Percentiles rank a stretch among this genome's conserved stretches.
Conservation (phyloP, 306 rosid species). For the Prunus salicina region DNA sequence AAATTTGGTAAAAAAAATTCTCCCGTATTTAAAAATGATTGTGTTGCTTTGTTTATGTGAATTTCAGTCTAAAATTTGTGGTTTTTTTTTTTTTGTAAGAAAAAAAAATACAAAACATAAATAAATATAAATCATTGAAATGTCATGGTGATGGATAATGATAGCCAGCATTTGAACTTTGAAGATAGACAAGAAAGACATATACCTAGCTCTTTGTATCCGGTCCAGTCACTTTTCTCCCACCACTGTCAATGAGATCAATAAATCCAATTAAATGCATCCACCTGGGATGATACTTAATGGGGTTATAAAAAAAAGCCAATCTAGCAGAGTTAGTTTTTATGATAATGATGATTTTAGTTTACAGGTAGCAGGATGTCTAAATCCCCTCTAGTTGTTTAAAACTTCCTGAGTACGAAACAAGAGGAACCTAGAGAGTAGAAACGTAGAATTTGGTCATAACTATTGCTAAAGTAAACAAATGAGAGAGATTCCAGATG, state of each 20-base stretch:
- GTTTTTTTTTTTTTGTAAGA: no score
- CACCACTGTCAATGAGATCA: slow-evolving; percentile 99
- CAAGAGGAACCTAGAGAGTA: background rate
- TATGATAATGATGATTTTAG: background rate
- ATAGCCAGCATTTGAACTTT: slow-evolving; percentile 13
- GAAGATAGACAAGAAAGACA: slow-evolving; percentile 19
- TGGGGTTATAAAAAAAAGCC: slow-evolving; percentile 45
- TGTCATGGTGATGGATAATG: background rate
- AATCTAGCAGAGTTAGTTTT: slow-evolving; percentile 8
- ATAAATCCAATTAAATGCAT: slow-evolving; percentile 89
- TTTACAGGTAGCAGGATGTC: background rate
- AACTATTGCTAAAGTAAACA: background rate
- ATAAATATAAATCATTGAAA: background rate
- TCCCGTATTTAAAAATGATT: background rate
- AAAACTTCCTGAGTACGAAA: background rate
- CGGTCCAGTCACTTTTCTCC: slow-evolving; percentile 99
- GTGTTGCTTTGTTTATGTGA: background rate
- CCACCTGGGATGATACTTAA: slow-evolving; percentile 75
- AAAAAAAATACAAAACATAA: background rate
- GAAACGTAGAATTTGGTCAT: background rate
- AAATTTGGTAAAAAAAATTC: background rate
- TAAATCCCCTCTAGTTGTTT: slow-evolving; percentile 1
- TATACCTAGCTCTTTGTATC: slow-evolving; percentile 99
- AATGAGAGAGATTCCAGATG: background rate
- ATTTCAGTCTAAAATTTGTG: background rate